Evolutionary conservation across 2,329 filamentous ascomycete genomes (phyloP).

Genomic region (Hypoxylon sp.): DNA sequence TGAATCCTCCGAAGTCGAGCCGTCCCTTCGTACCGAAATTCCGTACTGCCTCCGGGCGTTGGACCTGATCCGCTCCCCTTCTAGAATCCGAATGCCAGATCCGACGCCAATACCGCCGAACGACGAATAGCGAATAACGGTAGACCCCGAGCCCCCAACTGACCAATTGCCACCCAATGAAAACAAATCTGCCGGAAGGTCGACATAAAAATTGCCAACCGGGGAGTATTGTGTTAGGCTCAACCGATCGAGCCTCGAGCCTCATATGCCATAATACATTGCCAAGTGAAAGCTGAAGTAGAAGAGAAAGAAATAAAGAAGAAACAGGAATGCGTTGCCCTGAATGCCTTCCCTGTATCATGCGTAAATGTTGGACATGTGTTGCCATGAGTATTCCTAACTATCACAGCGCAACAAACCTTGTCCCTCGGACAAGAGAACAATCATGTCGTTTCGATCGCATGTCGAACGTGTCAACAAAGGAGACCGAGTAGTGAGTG

Average conservation of each 20-base stretch:
- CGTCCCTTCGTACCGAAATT: constrained; percentile 35
- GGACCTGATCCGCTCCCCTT: constrained; percentile 43
- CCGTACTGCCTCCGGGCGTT: constrained; percentile 41
- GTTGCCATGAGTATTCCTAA: constrained; percentile 46
- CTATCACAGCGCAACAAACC: constrained; percentile 43
- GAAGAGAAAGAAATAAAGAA: constrained; percentile 4
- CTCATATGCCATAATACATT: constrained; percentile 48
- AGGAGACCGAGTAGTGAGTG: constrained; percentile 39
- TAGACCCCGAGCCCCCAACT: constrained; percentile 36
- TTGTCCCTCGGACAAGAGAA: constrained; percentile 33
- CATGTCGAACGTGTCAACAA: constrained; percentile 27
- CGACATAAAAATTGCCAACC: constrained; percentile 33
- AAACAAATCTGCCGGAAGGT: constrained; percentile 28
- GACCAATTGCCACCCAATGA: constrained; percentile 16
- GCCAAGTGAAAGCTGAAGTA: constrained; percentile 35
- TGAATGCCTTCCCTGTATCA: constrained; percentile 39
- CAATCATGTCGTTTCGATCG: constrained; percentile 22
- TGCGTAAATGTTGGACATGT: constrained; percentile 50
- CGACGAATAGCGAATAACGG: constrained; percentile 25
- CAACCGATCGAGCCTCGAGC: constrained; percentile 38
- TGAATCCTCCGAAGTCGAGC: constrained; percentile 27
- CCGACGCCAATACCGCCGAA: constrained; percentile 38
- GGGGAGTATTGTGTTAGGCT: constrained; percentile 38
- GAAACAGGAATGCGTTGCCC: constrained; percentile 41
- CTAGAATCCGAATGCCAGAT: constrained; percentile 41